Percentiles rank a stretch among this genome's conserved stretches.
Conservation (phyloP, 257 asterid genomes). For the Solanum piurae region DNA sequence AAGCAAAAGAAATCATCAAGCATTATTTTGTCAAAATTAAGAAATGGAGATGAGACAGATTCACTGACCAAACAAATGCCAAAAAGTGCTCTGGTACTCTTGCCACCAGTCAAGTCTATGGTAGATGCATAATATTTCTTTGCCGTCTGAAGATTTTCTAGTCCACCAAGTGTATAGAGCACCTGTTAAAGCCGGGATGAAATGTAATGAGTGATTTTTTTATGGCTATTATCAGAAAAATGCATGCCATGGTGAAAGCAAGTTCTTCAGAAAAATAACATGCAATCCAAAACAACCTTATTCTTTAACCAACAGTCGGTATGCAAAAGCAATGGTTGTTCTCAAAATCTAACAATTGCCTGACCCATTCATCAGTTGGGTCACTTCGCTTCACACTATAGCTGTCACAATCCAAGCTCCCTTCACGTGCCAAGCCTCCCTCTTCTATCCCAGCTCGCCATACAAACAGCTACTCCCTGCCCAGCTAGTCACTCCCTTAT, state of each 20-base stretch:
- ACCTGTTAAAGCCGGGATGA: slow-evolving; percentile 27
- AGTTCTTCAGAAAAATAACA: background rate
- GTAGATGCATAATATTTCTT: slow-evolving; percentile 92
- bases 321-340: background rate
- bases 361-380: background rate
- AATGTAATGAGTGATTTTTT: background rate
- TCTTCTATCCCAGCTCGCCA: background rate
- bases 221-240: background rate
- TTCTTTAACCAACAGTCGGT: background rate
- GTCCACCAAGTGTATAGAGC: slow-evolving; percentile 91
- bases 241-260: background rate
- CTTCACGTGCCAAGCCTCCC: background rate
- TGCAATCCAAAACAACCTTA: background rate
- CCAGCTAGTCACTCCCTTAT: background rate
- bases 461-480: background rate
- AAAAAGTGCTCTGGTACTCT: slow-evolving; percentile 79
- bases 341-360: background rate
- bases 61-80: slow-evolving; percentile 85
- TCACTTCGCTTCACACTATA: background rate
- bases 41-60: slow-evolving; percentile 9
- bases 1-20: background rate
- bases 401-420: background rate
- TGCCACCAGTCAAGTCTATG: slow-evolving; percentile 89
- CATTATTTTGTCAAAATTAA: background rate
- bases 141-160: slow-evolving; percentile 82